Conservation (phyloP, 1,139 yeast species). For the Hanseniaspora gamundiae region DNA sequence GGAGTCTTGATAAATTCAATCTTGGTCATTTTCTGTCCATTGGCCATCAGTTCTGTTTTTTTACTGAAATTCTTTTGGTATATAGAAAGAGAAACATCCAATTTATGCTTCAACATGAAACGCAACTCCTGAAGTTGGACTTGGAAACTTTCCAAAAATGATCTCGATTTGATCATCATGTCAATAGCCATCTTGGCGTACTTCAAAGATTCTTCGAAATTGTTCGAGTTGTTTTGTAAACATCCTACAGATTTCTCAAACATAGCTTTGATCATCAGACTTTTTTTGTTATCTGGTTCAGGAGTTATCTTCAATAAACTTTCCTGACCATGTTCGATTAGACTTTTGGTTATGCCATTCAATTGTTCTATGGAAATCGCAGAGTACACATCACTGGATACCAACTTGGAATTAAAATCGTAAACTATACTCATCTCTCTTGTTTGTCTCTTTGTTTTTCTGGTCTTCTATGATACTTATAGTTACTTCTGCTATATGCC, state of each 20-base stretch:
- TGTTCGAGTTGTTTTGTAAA: slow-evolving; percentile 38
- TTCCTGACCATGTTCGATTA: slow-evolving; percentile 38
- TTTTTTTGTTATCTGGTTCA: slow-evolving; percentile 49
- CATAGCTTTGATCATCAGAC: slow-evolving; percentile 58
- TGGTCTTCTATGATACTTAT: neutral
- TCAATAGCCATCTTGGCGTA: slow-evolving; percentile 69
- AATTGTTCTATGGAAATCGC: slow-evolving; percentile 42
- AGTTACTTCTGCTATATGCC: too few species aligned
- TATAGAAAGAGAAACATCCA: slow-evolving; percentile 55
- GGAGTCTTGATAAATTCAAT: neutral
- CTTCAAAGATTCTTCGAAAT: slow-evolving; percentile 60
- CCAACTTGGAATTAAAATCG: slow-evolving; percentile 19
- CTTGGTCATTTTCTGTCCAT: neutral
- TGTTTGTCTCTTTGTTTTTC: slow-evolving; percentile 13
- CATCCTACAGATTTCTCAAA: slow-evolving; percentile 61
- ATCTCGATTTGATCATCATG: slow-evolving; percentile 59
- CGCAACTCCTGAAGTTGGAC: slow-evolving; percentile 68
- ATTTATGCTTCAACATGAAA: slow-evolving; percentile 61
- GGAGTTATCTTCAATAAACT: slow-evolving; percentile 41
- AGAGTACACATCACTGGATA: slow-evolving; percentile 6
- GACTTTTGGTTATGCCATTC: slow-evolving; percentile 48
- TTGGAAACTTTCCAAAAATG: slow-evolving; percentile 78
- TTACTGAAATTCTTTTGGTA: slow-evolving; percentile 40
- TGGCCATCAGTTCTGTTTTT: neutral
- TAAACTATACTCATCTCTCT: slow-evolving; percentile 16